phyloP scores from a whole-genome alignment of 805 yeast species.

The Henningerozyma blattae region DNA sequence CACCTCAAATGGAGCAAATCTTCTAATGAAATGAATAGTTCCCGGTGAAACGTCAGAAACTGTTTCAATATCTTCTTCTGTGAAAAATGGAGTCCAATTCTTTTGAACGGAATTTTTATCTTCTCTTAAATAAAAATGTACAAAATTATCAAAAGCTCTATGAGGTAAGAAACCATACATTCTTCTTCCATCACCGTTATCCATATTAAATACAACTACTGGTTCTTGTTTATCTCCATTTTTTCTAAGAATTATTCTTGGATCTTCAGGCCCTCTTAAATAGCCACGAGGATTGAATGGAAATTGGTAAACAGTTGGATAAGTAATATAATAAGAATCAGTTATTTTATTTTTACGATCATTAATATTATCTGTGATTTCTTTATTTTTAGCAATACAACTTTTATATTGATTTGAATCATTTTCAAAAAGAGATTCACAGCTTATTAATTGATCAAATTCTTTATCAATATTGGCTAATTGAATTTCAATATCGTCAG shows the following conservation, averaged over 20 bases:
- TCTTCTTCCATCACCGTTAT: neutral
- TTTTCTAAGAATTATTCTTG: conserved; percentile 5
- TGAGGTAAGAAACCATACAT: conserved; percentile 4
- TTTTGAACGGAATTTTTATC: conserved; percentile 1
- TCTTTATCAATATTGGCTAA: conserved; percentile 1
- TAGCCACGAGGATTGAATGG: conserved; percentile 5
- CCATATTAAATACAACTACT: conserved; percentile 6
- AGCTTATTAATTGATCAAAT: neutral
- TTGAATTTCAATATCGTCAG: conserved; percentile 1
- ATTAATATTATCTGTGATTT: conserved; percentile 8
- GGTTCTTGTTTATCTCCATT: conserved; percentile 4
- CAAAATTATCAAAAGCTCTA: conserved; percentile 1
- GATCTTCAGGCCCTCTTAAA: conserved; percentile 10
- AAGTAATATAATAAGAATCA: conserved; percentile 5
- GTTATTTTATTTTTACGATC: conserved; percentile 2
- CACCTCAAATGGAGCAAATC: conserved; percentile 7
- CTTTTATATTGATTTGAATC: conserved; percentile 8
- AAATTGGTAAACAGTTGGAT: conserved; percentile 6
- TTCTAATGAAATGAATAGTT: conserved; percentile 10
- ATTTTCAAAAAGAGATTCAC: conserved; percentile 14
- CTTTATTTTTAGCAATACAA: conserved; percentile 11
- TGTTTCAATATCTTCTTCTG: conserved; percentile 1
- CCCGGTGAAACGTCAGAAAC: conserved; percentile 11
- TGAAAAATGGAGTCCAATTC: conserved; percentile 9
- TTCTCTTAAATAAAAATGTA: conserved; percentile 1